phyloP scores from a whole-genome alignment of 495 filamentous ascomycete species.

The Pseudoneurospora amorphoporcata region DNA sequence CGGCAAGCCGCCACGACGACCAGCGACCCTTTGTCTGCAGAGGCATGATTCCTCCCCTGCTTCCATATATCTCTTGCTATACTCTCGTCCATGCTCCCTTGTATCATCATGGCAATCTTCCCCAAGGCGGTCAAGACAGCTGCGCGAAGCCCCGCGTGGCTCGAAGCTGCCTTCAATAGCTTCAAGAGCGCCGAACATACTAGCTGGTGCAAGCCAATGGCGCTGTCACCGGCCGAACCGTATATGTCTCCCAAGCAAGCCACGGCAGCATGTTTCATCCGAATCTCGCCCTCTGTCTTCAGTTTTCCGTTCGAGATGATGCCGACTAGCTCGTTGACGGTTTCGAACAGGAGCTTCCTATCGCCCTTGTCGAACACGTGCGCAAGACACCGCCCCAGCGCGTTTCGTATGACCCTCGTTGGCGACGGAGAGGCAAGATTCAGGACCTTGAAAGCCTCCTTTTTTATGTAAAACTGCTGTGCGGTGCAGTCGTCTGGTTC shows the following conservation, averaged over 20 bases:
- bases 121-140: slow-evolving; percentile 70
- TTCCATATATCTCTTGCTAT: slow-evolving; percentile 92
- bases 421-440: slow-evolving; percentile 75
- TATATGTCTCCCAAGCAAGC: slow-evolving; percentile 85
- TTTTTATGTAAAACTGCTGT: slow-evolving; percentile 81
- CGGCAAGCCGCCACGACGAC: slow-evolving; percentile 72
- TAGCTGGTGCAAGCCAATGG: slow-evolving; percentile 70
- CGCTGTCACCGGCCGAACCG: slow-evolving; percentile 83
- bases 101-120: slow-evolving; percentile 64
- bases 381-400: slow-evolving; percentile 72
- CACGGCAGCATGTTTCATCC: slow-evolving; percentile 74
- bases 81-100: slow-evolving; percentile 67
- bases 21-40: slow-evolving; percentile 69
- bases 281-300: slow-evolving; percentile 57
- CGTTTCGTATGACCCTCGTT: slow-evolving; percentile 82
- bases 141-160: slow-evolving; percentile 72
- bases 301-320: slow-evolving; percentile 69
- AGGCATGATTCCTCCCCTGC: slow-evolving; percentile 65
- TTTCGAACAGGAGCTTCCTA: slow-evolving; percentile 85
- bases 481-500: slow-evolving; percentile 68
- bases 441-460: slow-evolving; percentile 83
- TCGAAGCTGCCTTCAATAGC: slow-evolving; percentile 68
- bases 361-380: slow-evolving; percentile 81
- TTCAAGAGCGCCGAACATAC: slow-evolving; percentile 63
- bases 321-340: slow-evolving; percentile 74